Conservation (phyloP, 2,329 filamentous ascomycete species). For the Ilyonectria mors-panacis region DNA sequence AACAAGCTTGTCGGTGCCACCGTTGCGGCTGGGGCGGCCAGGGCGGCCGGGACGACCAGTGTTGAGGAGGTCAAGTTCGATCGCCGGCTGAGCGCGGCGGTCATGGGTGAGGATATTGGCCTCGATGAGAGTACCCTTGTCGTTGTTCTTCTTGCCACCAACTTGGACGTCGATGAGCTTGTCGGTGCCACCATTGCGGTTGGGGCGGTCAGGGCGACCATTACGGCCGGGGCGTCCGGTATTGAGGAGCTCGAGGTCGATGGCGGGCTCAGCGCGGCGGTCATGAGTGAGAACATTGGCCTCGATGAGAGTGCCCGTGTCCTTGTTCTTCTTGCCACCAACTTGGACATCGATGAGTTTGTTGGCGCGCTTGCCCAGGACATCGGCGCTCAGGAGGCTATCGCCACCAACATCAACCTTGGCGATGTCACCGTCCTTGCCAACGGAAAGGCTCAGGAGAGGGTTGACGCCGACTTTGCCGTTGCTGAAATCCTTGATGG, state of each 20-base stretch:
- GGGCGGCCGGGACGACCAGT: neutral
- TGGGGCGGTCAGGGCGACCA: too few species aligned
- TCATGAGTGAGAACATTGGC: constrained; percentile 26
- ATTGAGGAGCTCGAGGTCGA: too few species aligned
- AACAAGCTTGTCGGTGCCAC: constrained; percentile 18
- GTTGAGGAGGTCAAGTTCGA: too few species aligned
- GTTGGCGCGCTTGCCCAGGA: constrained; percentile 21
- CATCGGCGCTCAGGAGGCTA: constrained; percentile 20
- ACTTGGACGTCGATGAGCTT: constrained; percentile 31
- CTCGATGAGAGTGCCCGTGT: constrained; percentile 27
- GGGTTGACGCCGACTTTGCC: constrained; percentile 24
- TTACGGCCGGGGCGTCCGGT: too few species aligned
- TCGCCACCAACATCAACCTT: constrained; percentile 18
- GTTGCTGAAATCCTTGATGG: neutral
- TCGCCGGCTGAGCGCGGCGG: neutral
- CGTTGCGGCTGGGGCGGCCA: constrained; percentile 21
- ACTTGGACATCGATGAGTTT: constrained; percentile 31
- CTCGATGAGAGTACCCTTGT: constrained; percentile 26
- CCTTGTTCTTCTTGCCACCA: constrained; percentile 31
- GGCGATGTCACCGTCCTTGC: constrained; percentile 22
- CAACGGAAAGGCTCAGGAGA: constrained; percentile 24
- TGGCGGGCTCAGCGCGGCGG: neutral
- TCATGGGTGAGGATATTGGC: constrained; percentile 26
- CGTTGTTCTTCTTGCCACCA: constrained; percentile 31
- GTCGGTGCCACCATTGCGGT: constrained; percentile 2